Evolutionary conservation across 2,329 filamentous ascomycete species (phyloP).

Genomic region (Botrytis pseudocinerea): DNA sequence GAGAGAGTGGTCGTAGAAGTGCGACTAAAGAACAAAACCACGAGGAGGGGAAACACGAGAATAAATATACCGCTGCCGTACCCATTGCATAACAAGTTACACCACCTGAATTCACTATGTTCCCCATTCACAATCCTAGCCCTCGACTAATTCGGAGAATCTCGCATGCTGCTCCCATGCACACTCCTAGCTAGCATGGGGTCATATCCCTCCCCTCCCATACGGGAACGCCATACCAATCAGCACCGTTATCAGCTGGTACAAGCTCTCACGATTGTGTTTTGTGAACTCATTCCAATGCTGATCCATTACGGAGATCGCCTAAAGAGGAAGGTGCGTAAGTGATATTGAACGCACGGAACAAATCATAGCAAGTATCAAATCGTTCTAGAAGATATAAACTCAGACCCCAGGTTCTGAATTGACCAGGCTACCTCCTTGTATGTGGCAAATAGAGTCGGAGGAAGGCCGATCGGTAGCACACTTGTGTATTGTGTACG

Average conservation of each 20-base stretch:
- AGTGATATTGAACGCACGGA: conserved; percentile 15
- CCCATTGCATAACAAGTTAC: not conserved
- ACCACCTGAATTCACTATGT: not conserved
- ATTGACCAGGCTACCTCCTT: conserved; percentile 10
- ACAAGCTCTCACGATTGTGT: conserved; percentile 13
- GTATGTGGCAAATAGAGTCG: conserved; percentile 16
- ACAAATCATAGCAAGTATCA: conserved; percentile 15
- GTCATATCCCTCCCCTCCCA: not conserved
- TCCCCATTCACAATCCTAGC: conserved; percentile 3
- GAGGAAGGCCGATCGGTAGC: not conserved
- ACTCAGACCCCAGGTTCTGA: conserved; percentile 22
- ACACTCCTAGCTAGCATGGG: conserved; percentile 15
- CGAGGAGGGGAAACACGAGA: conserved; percentile 21
- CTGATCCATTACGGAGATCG: conserved; percentile 13
- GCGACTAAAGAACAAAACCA: conserved; percentile 3
- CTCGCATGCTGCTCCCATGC: conserved; percentile 20
- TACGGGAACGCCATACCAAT: conserved; percentile 22
- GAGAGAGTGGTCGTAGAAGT: conserved; percentile 20
- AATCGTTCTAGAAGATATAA: conserved; percentile 23
- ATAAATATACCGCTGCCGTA: conserved; percentile 18
- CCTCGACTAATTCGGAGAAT: not conserved
- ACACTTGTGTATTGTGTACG: conserved; percentile 7
- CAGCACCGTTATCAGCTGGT: conserved; percentile 19
- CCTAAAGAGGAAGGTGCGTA: conserved; percentile 15
- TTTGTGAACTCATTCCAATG: not conserved